Evolutionary conservation across 2,329 filamentous ascomycete genomes (phyloP).

Genomic region (Colletotrichum sp.): DNA sequence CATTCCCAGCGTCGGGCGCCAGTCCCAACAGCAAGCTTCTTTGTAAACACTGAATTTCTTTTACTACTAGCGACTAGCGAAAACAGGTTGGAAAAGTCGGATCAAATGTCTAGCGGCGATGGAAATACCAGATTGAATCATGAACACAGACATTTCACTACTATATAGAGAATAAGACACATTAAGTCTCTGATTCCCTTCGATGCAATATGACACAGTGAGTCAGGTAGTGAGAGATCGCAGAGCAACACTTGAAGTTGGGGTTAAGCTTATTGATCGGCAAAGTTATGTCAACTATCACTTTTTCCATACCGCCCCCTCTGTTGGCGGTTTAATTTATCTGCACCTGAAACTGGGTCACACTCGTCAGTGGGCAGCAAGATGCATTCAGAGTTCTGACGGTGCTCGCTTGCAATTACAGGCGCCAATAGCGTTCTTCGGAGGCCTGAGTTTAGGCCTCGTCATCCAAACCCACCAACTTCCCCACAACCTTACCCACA

Average conservation of each 20-base stretch:
- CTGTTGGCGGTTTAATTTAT: not conserved
- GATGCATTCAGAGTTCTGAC: not conserved
- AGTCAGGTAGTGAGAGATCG: not conserved
- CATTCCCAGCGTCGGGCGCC: not conserved
- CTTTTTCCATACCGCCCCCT: not conserved
- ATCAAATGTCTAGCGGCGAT: not conserved
- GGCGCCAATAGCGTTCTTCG: not conserved
- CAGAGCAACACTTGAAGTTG: not conserved
- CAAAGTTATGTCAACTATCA: not conserved
- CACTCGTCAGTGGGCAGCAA: not conserved
- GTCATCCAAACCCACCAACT: not conserved
- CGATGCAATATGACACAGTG: not conserved
- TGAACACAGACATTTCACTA: not conserved
- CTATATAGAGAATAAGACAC: not conserved
- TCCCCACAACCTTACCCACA: not conserved
- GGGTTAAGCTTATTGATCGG: not conserved
- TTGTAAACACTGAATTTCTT: not conserved
- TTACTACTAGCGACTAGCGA: not conserved
- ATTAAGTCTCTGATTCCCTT: not conserved
- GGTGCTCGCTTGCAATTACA: not conserved
- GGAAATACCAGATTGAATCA: not conserved
- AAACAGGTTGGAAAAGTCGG: not conserved
- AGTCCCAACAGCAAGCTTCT: not conserved
- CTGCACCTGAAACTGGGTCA: not conserved
- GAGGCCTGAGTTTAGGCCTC: not conserved